phyloP scores from a whole-genome alignment of 805 yeast genomes.

The Zygosaccharomyces siamensis region DNA sequence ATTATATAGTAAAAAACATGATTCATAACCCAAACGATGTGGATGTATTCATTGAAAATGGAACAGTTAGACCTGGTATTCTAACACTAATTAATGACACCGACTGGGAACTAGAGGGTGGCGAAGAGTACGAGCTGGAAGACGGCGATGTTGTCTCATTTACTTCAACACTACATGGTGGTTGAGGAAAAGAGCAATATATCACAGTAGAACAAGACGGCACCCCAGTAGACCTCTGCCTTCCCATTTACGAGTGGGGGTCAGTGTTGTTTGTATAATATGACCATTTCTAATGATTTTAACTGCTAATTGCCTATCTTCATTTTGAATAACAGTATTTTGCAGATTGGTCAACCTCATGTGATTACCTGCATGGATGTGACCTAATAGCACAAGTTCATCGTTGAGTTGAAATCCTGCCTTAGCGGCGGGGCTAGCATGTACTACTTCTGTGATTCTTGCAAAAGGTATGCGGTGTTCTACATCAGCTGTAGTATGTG shows the following conservation, averaged over 20 bases:
- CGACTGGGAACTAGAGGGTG: conserved; percentile 95
- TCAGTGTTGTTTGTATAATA: conserved; percentile 30
- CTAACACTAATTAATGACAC: conserved; percentile 87
- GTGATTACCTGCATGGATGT: conserved; percentile 52
- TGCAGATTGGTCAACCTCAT: conserved; percentile 44
- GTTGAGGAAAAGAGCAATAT: conserved; percentile 38
- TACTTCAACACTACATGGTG: conserved; percentile 94
- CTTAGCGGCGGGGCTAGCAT: conserved; percentile 50
- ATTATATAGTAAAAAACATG: conserved; percentile 48
- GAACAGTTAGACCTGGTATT: conserved; percentile 83
- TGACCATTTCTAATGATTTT: conserved; percentile 34
- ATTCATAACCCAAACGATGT: conserved; percentile 57
- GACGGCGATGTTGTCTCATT: conserved; percentile 75
- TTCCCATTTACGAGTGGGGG: conserved; percentile 53
- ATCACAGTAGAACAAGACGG: conserved; percentile 43
- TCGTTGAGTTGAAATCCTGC: conserved; percentile 58
- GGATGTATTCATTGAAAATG: conserved; percentile 78
- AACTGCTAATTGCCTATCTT: conserved; percentile 28
- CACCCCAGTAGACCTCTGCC: conserved; percentile 73
- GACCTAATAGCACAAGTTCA: conserved; percentile 49
- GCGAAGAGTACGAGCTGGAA: conserved; percentile 73
- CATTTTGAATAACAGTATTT: conserved; percentile 39
- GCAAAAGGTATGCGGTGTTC: conserved; percentile 49
- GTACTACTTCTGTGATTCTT: conserved; percentile 44
- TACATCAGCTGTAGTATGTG: neutral